A percentile compares a stretch with the other conserved stretches of the same genome.
phyloP scores from a whole-genome alignment of 2,329 filamentous ascomycete species.

The Clarireedia sp. region DNA sequence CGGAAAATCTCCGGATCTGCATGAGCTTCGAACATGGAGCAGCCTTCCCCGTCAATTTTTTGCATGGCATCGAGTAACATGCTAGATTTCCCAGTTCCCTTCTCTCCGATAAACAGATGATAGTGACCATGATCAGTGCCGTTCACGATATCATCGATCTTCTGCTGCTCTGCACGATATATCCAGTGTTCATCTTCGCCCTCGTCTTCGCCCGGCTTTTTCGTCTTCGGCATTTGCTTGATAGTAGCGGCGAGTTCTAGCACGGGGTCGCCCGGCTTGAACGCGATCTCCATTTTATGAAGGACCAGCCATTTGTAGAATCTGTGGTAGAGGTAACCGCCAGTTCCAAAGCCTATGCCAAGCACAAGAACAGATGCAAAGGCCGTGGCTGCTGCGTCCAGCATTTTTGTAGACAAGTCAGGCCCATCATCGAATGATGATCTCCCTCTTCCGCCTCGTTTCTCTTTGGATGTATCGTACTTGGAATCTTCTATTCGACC shows the following conservation, averaged over 20 bases:
- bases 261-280: conserved; percentile 84
- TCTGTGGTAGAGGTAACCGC: conserved; percentile 71
- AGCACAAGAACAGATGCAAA: conserved; percentile 67
- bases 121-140: conserved; percentile 75
- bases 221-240: conserved; percentile 44
- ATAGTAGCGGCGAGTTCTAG: conserved; percentile 67
- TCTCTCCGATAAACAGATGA: conserved; percentile 85
- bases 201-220: conserved; percentile 30
- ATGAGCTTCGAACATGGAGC: conserved; percentile 95
- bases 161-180: conserved; percentile 68
- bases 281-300: conserved; percentile 88
- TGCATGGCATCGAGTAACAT: conserved; percentile 96
- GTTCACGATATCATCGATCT: conserved; percentile 73
- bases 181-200: conserved; percentile 55
- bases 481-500: background rate
- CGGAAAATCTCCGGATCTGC: conserved; percentile 93
- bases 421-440: conserved; percentile 3
- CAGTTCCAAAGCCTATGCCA: conserved; percentile 54
- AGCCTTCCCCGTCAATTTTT: conserved; percentile 79
- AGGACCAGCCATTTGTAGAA: conserved; percentile 86
- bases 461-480: background rate
- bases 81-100: conserved; percentile 91
- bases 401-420: conserved; percentile 46
- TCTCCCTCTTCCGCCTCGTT: background rate
- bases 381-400: conserved; percentile 67